Percentiles rank a stretch among this genome's conserved stretches.
phyloP scores from a whole-genome alignment of 768 basidiomycete genomes.

The Leucogyrophana mollusca region DNA sequence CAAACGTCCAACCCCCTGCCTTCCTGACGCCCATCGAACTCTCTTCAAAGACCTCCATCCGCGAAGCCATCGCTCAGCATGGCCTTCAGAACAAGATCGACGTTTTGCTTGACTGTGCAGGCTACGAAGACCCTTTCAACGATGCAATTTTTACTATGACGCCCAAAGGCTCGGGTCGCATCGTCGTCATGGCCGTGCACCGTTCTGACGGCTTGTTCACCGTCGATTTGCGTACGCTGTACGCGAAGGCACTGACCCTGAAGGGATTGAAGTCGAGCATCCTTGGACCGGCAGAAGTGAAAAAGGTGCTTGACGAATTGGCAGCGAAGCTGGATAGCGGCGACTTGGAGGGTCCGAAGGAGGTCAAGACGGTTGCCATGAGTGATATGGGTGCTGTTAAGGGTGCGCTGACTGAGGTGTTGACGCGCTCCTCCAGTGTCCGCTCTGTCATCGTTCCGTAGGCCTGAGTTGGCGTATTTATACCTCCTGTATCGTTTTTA shows the following conservation, averaged over 20 bases:
- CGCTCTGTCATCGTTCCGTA: conserved; percentile 29
- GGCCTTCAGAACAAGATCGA: conserved; percentile 30
- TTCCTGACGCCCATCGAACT: conserved; percentile 32
- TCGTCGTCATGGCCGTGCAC: conserved; percentile 34
- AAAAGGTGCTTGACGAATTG: conserved; percentile 26
- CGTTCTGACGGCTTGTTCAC: conserved; percentile 30
- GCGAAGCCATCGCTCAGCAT: conserved; percentile 23
- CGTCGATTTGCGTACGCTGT: conserved; percentile 29
- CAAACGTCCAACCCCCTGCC: conserved; percentile 18
- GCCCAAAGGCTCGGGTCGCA: conserved; percentile 29
- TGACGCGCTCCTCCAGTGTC: conserved; percentile 25
- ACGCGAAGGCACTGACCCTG: conserved; percentile 28
- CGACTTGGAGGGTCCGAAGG: conserved; percentile 23
- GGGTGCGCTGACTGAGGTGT: conserved; percentile 19
- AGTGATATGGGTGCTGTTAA: conserved; percentile 16
- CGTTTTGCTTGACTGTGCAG: conserved; percentile 32
- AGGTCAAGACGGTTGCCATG: conserved; percentile 20
- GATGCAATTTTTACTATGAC: conserved; percentile 33
- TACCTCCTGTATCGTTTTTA: neutral
- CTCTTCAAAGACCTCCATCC: conserved; percentile 27
- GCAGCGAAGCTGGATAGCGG: conserved; percentile 30
- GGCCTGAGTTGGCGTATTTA: neutral
- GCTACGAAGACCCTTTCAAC: conserved; percentile 31
- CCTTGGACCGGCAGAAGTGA: conserved; percentile 18
- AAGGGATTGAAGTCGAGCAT: conserved; percentile 31